phyloP scores from a whole-genome alignment of 192 early-diverging fungal genomes.

The Coemansia aciculifera region DNA sequence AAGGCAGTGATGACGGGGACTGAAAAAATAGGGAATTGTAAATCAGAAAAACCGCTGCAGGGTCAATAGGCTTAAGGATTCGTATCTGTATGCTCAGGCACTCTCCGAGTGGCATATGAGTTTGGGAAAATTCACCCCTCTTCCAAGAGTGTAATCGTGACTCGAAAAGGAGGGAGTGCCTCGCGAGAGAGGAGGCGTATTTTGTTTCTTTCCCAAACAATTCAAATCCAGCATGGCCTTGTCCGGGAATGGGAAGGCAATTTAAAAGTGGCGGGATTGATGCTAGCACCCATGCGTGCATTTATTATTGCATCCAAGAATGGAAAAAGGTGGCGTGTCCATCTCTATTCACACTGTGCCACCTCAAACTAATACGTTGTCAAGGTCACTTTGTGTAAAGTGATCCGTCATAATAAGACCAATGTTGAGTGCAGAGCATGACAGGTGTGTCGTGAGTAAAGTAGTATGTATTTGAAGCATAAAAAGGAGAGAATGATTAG shows the following conservation, averaged over 20 bases:
- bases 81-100: not conserved
- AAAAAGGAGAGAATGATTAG: no score
- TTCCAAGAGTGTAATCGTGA: not conserved
- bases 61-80: not conserved
- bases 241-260: not conserved
- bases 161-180: not conserved
- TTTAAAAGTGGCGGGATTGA: not conserved
- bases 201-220: not conserved
- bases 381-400: no score
- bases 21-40: not conserved
- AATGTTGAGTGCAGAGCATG: no score
- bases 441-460: no score
- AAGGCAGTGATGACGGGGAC: not conserved
- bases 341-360: not conserved
- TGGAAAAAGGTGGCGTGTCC: not conserved
- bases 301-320: not conserved
- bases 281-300: not conserved
- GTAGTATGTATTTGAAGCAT: no score
- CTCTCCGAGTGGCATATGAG: not conserved
- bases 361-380: not conserved
- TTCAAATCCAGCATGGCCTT: slow-evolving; percentile 1
- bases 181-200: not conserved
- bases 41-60: not conserved
- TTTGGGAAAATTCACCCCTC: not conserved
- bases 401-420: no score